Percentiles rank a stretch among this genome's conserved stretches.
These are phyloP conservation scores for Croton laevigatus DNA, from an alignment of 441 rosid genomes.

Conservation along the genomic window DNA sequence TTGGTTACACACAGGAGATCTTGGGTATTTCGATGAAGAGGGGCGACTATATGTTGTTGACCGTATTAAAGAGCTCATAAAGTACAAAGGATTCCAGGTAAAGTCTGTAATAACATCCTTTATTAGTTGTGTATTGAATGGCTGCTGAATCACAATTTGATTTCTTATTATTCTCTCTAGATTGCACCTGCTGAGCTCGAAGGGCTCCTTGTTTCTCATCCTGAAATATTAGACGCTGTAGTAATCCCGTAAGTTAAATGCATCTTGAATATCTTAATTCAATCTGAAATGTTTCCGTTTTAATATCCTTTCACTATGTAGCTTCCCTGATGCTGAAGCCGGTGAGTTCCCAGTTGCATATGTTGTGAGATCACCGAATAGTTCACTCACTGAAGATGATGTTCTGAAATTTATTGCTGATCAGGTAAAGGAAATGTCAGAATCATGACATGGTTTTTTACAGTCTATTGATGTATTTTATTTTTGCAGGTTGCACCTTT, in stretches of 20 bases:
- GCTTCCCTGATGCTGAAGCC: conserved; percentile 88
- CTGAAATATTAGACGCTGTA: conserved; percentile 71
- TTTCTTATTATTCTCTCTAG: conserved; percentile 31
- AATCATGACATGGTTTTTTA: not conserved
- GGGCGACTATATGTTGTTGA: conserved; percentile 50
- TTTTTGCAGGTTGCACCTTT: conserved; percentile 50
- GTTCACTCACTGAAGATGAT: conserved; percentile 68
- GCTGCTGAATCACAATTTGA: not conserved
- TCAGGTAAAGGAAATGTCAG: conserved; percentile 44
- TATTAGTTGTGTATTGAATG: conserved; percentile 3
- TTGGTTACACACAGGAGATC: conserved; percentile 58
- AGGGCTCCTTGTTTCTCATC: conserved; percentile 89
- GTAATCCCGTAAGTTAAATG: conserved; percentile 75
- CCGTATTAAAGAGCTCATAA: conserved; percentile 59
- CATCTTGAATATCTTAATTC: not conserved
- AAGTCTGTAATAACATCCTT: not conserved
- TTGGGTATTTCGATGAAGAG: conserved; percentile 52
- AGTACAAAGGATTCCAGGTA: conserved; percentile 54
- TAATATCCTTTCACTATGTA: conserved; percentile 23
- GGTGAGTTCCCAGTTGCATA: conserved; percentile 89
- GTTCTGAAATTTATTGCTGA: conserved; percentile 58
- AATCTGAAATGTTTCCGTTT: not conserved
- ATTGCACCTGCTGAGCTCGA: conserved; percentile 98
- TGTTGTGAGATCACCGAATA: conserved; percentile 66
- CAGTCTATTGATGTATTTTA: not conserved